These are phyloP conservation scores for Stereocaulon alpinum DNA, from an alignment of 495 filamentous ascomycete species.

Conservation along the genomic window DNA sequence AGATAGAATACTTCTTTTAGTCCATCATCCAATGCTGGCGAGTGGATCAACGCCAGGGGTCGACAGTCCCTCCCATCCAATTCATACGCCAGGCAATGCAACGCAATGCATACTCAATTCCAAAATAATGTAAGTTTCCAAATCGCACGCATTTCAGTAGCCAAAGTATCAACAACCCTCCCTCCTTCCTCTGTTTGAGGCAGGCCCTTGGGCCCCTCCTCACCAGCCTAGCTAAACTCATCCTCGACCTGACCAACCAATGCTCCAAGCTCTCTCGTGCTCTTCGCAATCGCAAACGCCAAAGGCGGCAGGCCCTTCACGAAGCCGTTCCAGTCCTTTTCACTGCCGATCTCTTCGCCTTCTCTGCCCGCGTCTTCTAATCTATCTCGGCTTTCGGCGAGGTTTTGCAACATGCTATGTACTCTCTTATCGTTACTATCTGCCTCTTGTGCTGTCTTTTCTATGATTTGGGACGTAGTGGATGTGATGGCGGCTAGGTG, in stretches of 20 bases:
- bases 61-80: background rate
- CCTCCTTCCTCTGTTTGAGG: background rate
- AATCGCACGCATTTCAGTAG: too few species aligned
- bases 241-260: conserved; percentile 29
- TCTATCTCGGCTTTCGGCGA: conserved; percentile 52
- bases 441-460: conserved; percentile 15
- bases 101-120: background rate
- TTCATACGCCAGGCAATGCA: conserved; percentile 1
- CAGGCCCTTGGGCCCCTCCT: background rate
- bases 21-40: background rate
- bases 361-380: conserved; percentile 58
- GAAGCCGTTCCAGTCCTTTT: conserved; percentile 50
- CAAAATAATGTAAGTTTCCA: background rate
- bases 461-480: conserved; percentile 19
- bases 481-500: conserved; percentile 60
- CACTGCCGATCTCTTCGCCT: conserved; percentile 44
- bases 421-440: conserved; percentile 37
- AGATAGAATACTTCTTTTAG: background rate
- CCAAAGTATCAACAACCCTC: background rate
- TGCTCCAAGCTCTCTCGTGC: conserved; percentile 67
- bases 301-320: conserved; percentile 67
- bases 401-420: conserved; percentile 50
- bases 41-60: background rate
- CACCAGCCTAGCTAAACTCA: conserved; percentile 24
- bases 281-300: conserved; percentile 76